Evolutionary conservation across 345 rosid genomes (phyloP).

Genomic region (Pugionium dolabratum): DNA sequence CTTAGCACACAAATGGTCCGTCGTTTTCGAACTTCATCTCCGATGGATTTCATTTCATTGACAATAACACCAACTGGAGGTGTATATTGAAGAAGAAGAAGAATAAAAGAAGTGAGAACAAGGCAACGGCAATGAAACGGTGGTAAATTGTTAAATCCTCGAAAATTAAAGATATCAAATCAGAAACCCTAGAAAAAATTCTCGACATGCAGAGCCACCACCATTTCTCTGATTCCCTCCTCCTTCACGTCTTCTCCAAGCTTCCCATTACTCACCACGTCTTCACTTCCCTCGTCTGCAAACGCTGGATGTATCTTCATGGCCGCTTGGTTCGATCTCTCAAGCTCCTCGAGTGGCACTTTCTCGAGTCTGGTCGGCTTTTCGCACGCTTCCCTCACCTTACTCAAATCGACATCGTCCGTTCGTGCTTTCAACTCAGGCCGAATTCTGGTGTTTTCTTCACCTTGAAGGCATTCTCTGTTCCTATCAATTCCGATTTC

Average conservation of each 20-base stretch:
- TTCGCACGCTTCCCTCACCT: conserved; percentile 55
- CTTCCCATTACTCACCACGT: conserved; percentile 48
- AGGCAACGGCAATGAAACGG: too few species aligned
- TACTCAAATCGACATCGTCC: conserved; percentile 42
- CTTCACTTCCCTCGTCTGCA: conserved; percentile 54
- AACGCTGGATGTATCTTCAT: conserved; percentile 56
- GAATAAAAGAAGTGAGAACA: too few species aligned
- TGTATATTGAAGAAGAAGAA: too few species aligned
- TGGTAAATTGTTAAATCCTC: too few species aligned
- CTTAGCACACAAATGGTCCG: too few species aligned
- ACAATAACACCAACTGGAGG: too few species aligned
- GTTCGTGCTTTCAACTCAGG: conserved; percentile 44
- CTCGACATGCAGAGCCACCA: conserved; percentile 21
- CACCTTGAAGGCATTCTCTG: conserved; percentile 38
- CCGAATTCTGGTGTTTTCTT: conserved; percentile 44
- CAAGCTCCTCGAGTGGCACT: conserved; percentile 52
- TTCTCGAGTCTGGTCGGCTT: conserved; percentile 54
- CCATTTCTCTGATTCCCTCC: conserved; percentile 39
- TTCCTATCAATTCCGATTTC: conserved; percentile 20
- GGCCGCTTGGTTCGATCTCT: conserved; percentile 57
- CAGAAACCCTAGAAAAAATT: not conserved
- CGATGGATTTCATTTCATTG: too few species aligned
- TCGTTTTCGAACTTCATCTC: too few species aligned
- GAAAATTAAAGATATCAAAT: too few species aligned
- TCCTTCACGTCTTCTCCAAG: conserved; percentile 51